These are phyloP conservation scores for Rhizopogon sp. DNA, from an alignment of 768 basidiomycete genomes.

Conservation along the genomic window DNA sequence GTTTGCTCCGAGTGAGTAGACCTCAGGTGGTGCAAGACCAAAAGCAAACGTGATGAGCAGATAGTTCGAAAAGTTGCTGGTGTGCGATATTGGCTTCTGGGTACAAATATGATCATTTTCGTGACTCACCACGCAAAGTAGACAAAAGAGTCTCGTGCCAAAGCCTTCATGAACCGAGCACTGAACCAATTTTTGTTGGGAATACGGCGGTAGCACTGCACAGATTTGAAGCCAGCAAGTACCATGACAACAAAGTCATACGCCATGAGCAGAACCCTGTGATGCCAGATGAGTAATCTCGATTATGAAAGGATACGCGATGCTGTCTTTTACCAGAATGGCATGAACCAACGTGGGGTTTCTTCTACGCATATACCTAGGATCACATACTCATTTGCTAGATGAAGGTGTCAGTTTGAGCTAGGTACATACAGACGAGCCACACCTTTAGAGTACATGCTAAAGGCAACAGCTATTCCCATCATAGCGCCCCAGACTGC, in stretches of 20 bases:
- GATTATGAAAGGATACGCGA: neutral
- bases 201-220: constrained; percentile 1
- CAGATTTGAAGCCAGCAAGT: constrained; percentile 2
- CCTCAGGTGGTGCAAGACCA: neutral
- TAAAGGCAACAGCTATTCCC: neutral
- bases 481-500: neutral
- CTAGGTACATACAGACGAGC: neutral
- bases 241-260: constrained; percentile 1
- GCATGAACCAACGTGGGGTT: neutral
- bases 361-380: neutral
- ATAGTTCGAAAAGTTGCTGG: neutral
- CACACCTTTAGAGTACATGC: neutral
- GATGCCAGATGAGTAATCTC: neutral
- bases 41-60: neutral
- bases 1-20: neutral
- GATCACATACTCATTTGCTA: neutral
- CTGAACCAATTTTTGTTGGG: constrained; percentile 3
- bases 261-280: neutral
- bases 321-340: neutral
- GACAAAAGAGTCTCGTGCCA: constrained; percentile 5
- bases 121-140: neutral
- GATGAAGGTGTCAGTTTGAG: neutral
- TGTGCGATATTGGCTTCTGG: neutral
- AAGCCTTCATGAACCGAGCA: neutral
- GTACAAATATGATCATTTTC: neutral